A percentile compares a stretch with the other conserved stretches of the same genome.
Conservation (phyloP, 495 filamentous ascomycete genomes). For the Aspergillus nanangensis region DNA sequence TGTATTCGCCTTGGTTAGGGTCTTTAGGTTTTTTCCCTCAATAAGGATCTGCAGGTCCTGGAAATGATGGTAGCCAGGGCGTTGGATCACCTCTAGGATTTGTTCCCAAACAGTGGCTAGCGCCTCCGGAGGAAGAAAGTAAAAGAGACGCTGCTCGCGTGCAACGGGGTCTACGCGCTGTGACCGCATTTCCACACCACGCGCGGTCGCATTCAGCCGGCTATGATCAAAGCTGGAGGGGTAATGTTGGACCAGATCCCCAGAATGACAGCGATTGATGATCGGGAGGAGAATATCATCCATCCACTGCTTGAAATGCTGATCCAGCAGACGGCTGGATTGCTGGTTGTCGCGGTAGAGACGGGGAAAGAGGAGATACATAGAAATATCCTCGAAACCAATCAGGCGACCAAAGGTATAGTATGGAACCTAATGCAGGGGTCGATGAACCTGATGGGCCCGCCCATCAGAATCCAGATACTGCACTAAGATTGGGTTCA, state of each 20-base stretch:
- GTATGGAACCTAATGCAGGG: neutral
- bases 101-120: neutral
- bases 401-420: neutral
- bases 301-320: neutral
- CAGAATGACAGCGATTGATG: neutral
- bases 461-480: neutral
- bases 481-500: neutral
- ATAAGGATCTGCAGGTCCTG: slow-evolving; percentile 1
- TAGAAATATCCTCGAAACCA: neutral
- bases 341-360: neutral
- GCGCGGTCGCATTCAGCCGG: slow-evolving; percentile 1
- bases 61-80: neutral
- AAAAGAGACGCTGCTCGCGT: slow-evolving; percentile 2
- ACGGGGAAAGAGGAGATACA: neutral
- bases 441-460: neutral
- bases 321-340: neutral
- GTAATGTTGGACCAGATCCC: slow-evolving; percentile 4
- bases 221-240: slow-evolving; percentile 6
- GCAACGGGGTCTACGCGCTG: neutral
- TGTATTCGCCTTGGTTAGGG: slow-evolving; percentile 2
- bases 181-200: neutral
- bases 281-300: neutral
- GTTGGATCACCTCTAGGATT: slow-evolving; percentile 2
- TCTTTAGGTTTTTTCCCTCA: slow-evolving; percentile 4
- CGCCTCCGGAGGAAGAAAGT: slow-evolving; percentile 1